A percentile compares a stretch with the other conserved stretches of the same genome.
Evolutionary conservation across 257 asterid genomes (phyloP).

Genomic region (Gentiana macrophylla): DNA sequence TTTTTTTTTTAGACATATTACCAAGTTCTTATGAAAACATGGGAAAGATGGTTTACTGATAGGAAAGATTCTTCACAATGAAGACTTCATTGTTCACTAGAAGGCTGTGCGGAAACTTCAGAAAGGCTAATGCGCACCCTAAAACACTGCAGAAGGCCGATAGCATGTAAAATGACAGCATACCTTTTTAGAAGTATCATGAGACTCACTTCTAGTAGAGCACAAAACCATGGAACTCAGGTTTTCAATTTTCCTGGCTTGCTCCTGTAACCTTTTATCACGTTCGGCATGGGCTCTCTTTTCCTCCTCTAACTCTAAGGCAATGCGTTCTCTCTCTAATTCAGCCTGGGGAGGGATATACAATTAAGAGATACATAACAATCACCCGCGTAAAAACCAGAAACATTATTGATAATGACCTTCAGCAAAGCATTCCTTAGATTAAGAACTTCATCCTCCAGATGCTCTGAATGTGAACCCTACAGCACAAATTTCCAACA

Average conservation of each 20-base stretch:
- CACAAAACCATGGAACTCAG: slow-evolving; percentile 89
- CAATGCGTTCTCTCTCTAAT: slow-evolving; percentile 92
- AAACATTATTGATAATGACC: slow-evolving; percentile 32
- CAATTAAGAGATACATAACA: slow-evolving; percentile 5
- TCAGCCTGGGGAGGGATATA: slow-evolving; percentile 47
- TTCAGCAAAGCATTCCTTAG: slow-evolving; percentile 87
- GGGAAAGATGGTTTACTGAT: too few relatives aligned
- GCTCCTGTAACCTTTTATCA: slow-evolving; percentile 80
- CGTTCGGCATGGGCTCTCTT: slow-evolving; percentile 93
- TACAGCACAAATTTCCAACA: slow-evolving; percentile 21
- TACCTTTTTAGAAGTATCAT: slow-evolving; percentile 57
- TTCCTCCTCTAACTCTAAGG: slow-evolving; percentile 91
- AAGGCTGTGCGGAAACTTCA: too few relatives aligned
- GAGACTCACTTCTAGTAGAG: slow-evolving; percentile 54
- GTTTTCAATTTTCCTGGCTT: slow-evolving; percentile 82
- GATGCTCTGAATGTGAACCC: slow-evolving; percentile 88
- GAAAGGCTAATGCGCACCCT: too few relatives aligned
- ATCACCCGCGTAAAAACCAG: slow-evolving; percentile 6
- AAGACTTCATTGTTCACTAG: too few relatives aligned
- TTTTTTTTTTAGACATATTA: too few relatives aligned
- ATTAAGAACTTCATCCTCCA: slow-evolving; percentile 68
- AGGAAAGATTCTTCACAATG: too few relatives aligned
- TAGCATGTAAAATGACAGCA: background rate
- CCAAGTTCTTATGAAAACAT: too few relatives aligned
- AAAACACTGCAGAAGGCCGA: too few relatives aligned